Evolutionary conservation across 1,284 basidiomycete species (phyloP).

Genomic region (Naganishia sp.): DNA sequence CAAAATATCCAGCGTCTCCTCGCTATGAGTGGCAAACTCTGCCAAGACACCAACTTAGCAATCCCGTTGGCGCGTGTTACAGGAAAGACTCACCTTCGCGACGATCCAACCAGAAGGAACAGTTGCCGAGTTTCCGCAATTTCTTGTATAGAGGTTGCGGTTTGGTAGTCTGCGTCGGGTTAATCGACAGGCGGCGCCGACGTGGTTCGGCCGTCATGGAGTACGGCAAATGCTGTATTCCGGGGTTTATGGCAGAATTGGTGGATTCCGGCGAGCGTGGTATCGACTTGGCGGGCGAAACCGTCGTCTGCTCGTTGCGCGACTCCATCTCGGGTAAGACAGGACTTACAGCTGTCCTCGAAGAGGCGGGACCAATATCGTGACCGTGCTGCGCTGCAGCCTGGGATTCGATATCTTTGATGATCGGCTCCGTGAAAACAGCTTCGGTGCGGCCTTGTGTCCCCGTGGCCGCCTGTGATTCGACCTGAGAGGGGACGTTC

Average conservation of each 20-base stretch:
- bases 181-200: slow-evolving; percentile 1
- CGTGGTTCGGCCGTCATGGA: background rate
- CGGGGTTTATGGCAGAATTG: too few relatives aligned
- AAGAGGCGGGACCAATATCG: too few relatives aligned
- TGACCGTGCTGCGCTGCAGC: background rate
- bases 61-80: background rate
- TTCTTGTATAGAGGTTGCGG: slow-evolving; percentile 15
- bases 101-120: slow-evolving; percentile 27
- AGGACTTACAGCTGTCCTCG: too few relatives aligned
- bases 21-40: slow-evolving; percentile 1
- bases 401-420: background rate
- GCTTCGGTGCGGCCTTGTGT: background rate
- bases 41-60: background rate
- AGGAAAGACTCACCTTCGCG: slow-evolving; percentile 13
- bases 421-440: background rate
- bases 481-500: too few relatives aligned
- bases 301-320: too few relatives aligned
- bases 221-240: background rate
- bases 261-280: too few relatives aligned
- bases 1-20: background rate
- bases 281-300: too few relatives aligned
- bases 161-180: slow-evolving; percentile 7
- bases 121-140: slow-evolving; percentile 12
- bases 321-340: too few relatives aligned
- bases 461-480: too few relatives aligned